Base-by-base conservation (phyloP, 169 alveolate genomes). In the Cryptosporidium sp. region DNA sequence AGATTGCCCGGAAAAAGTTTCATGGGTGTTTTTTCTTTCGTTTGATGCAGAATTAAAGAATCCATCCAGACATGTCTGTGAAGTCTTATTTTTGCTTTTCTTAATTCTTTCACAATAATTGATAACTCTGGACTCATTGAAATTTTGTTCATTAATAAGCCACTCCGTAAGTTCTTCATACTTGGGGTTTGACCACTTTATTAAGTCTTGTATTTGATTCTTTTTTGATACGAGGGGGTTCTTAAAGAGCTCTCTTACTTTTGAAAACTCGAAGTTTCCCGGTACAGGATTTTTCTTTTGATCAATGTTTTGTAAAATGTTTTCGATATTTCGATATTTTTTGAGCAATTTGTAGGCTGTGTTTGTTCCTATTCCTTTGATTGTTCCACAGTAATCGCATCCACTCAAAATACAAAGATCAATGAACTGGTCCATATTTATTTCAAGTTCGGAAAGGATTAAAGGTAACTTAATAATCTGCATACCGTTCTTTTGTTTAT, bases 391-490 rank as follows among this genome's bases (percentile, higher is more conserved):
- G 92, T 98, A 98, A 93, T 98, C 99, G 71, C 99, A 97, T 23
- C 99, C 99, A 92, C 99, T 96, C 70, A 98, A 93, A 21, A 98
- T 98, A 93, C 99, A 98, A 69, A 98, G 94, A 91, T 98, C 99
- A n/a, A 97, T 95, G 86, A 98, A 97, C 94, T 97, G 97, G 45
- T 96, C 96, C 96, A 94, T 94, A 50, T 94, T 95, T 71, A 97
- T 71, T 26, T 94, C 84, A 85, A 96, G 94, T 68, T 94, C 94
- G 62, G 93, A 84, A 73, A 96, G 92, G 51, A 94, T 94, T 85
- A 85, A 89, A 10, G 92, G 87, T n/a, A 95, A 73, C 37, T 93
- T 93, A 23, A 96, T 93, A 52, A 91, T 91, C 9, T 94, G 85
- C 62, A 95, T 74, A 67, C 85, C 80, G 62, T 62, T 85, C 67